These are phyloP conservation scores for Penicillium psychrosexuale DNA, from an alignment of 2,329 filamentous ascomycete species.

Conservation along the genomic window DNA sequence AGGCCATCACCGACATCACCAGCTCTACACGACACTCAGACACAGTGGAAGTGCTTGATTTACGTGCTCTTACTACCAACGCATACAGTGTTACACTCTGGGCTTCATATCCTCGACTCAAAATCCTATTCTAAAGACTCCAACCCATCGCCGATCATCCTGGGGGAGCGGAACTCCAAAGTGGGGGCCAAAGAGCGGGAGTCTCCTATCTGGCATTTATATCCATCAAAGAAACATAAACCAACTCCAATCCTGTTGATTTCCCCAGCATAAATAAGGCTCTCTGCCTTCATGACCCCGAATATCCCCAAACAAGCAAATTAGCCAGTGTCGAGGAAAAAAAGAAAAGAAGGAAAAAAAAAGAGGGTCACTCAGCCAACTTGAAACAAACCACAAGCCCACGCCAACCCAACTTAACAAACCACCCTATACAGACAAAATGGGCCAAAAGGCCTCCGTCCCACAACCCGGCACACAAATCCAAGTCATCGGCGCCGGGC, in stretches of 20 bases:
- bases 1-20: not conserved
- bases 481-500: slow-evolving; percentile 29
- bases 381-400: not conserved
- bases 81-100: fast-evolving
- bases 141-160: not conserved
- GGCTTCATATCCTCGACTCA: fast-evolving
- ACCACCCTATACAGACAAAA: slow-evolving; percentile 4
- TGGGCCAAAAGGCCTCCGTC: slow-evolving; percentile 21
- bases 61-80: not conserved
- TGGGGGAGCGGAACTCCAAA: not conserved
- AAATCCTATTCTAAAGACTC: not conserved
- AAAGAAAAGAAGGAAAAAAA: not conserved
- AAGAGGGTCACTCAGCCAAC: not conserved
- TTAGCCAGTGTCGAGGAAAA: not conserved
- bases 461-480: slow-evolving; percentile 18
- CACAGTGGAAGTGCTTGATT: not conserved
- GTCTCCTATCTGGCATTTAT: not conserved
- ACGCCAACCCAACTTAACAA: not conserved
- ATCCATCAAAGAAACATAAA: not conserved
- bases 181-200: not conserved
- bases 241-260: not conserved
- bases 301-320: not conserved
- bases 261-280: not conserved
- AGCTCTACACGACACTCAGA: not conserved
- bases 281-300: not conserved